Percentiles rank a stretch among this genome's conserved stretches.
phyloP scores from a whole-genome alignment of 148 eudicot species.

The Salicornia ramosissima region DNA sequence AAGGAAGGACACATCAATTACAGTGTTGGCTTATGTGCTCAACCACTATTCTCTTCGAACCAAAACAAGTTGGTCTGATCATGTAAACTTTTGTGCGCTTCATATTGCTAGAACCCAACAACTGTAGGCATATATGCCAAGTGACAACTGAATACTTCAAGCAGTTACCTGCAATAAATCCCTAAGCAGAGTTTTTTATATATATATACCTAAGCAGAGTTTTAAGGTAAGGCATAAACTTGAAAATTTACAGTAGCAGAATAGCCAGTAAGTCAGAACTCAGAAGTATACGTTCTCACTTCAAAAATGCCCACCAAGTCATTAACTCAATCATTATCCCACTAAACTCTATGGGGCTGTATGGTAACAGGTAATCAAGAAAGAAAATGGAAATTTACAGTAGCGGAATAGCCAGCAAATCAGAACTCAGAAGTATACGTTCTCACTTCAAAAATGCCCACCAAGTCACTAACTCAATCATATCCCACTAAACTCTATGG shows the following conservation, averaged over 20 bases:
- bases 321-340: background rate
- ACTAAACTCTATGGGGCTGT: no score
- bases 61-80: background rate
- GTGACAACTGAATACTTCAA: background rate
- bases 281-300: background rate
- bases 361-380: no score
- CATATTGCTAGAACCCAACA: background rate
- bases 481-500: no score
- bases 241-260: background rate
- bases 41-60: background rate
- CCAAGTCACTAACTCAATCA: no score
- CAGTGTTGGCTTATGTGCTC: background rate
- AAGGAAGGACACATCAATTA: background rate
- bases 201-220: no score
- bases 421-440: no score
- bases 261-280: no score
- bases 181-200: no score
- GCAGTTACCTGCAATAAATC: background rate
- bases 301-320: background rate
- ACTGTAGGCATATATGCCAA: slow-evolving; percentile 8
- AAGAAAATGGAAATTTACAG: no score
- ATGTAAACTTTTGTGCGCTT: background rate
- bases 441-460: no score
- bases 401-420: no score
- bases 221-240: no score